Percentiles rank a stretch among this genome's conserved stretches.
Conservation (phyloP, 176 grass and related monocot species). For the Alloteropsis semialata region DNA sequence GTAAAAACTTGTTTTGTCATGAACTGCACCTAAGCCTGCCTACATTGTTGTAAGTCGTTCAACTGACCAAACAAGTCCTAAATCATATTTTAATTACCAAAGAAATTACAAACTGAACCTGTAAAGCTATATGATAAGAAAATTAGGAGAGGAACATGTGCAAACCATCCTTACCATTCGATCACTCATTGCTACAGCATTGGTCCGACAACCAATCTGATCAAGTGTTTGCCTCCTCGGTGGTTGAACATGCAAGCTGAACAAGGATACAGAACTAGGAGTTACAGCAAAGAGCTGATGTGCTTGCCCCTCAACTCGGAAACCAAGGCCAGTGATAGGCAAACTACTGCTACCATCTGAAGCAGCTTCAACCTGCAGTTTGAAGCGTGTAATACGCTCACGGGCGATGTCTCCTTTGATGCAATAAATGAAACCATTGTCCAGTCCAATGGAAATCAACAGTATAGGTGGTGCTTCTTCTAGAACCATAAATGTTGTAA, state of each 20-base stretch:
- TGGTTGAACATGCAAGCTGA: conserved; percentile 83
- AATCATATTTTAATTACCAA: background rate
- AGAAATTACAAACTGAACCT: conserved; percentile 7
- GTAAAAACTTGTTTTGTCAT: background rate
- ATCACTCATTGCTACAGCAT: conserved; percentile 88
- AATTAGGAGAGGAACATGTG: background rate
- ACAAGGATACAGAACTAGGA: conserved; percentile 68
- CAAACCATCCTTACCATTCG: conserved; percentile 60
- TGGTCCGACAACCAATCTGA: conserved; percentile 75
- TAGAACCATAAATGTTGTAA: conserved; percentile 92
- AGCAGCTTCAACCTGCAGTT: conserved; percentile 64
- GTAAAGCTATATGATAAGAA: conserved; percentile 4
- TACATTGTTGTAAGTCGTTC: background rate
- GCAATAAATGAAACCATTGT: conserved; percentile 90
- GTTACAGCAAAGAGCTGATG: conserved; percentile 86
- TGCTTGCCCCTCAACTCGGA: conserved; percentile 75
- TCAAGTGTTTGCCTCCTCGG: conserved; percentile 81
- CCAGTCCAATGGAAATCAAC: conserved; percentile 74
- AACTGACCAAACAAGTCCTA: conserved; percentile 10
- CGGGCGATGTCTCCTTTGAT: conserved; percentile 95
- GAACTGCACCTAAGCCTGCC: background rate
- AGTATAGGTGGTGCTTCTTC: conserved; percentile 96
- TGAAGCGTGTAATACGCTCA: conserved; percentile 92
- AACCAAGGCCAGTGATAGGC: conserved; percentile 76
- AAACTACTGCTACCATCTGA: conserved; percentile 29